Percentiles rank a stretch among this genome's conserved stretches.
phyloP scores from a whole-genome alignment of 2,329 filamentous ascomycete genomes.

The Balansia obtecta region DNA sequence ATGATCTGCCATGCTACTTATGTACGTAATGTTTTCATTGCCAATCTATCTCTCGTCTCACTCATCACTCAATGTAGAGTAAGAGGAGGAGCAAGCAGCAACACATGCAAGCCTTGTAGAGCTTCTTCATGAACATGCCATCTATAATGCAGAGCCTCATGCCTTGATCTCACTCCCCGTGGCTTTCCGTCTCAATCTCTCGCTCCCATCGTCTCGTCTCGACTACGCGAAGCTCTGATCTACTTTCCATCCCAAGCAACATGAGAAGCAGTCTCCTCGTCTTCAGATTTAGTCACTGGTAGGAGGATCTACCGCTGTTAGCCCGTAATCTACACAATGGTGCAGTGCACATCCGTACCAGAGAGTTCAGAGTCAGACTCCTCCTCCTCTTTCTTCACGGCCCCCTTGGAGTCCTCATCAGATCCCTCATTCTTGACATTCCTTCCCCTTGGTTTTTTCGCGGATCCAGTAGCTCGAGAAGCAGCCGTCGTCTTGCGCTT shows the following conservation, averaged over 20 bases:
- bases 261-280: too few relatives aligned
- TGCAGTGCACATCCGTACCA: constrained; percentile 10
- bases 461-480: constrained; percentile 11
- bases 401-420: constrained; percentile 12
- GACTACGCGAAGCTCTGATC: too few relatives aligned
- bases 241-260: too few relatives aligned
- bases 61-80: background rate
- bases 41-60: background rate
- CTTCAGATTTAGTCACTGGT: background rate
- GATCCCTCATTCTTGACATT: constrained; percentile 16
- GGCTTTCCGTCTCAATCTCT: too few relatives aligned
- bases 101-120: too few relatives aligned
- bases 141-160: too few relatives aligned
- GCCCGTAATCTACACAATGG: background rate
- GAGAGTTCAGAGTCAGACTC: constrained; percentile 15
- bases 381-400: constrained; percentile 12
- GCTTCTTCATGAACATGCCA: too few relatives aligned
- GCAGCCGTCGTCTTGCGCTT: constrained; percentile 20
- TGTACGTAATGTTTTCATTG: background rate
- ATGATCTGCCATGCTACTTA: background rate
- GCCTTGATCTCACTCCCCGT: background rate
- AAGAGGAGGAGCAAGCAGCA: background rate
- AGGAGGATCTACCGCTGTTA: background rate
- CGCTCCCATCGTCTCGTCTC: too few relatives aligned
- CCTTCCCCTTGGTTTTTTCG: constrained; percentile 15